phyloP scores from a whole-genome alignment of 2,329 filamentous ascomycete genomes.

The Neofusicoccum cordaticola region DNA sequence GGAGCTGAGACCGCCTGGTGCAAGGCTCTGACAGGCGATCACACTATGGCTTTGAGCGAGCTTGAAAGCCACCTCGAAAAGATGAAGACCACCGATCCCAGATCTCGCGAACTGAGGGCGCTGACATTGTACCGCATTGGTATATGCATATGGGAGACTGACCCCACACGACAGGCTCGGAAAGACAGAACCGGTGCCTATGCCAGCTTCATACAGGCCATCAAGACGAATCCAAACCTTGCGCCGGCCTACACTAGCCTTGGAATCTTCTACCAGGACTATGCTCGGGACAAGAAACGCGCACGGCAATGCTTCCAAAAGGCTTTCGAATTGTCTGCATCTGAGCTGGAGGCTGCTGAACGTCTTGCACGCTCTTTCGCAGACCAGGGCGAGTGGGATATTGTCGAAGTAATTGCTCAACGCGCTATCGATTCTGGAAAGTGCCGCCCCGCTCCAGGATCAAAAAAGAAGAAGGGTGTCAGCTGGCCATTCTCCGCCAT shows the following conservation, averaged over 20 bases:
- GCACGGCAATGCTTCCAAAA: conserved; percentile 94
- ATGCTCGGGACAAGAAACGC: conserved; percentile 79
- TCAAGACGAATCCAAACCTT: conserved; percentile 83
- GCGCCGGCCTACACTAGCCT: conserved; percentile 89
- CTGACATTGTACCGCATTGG: conserved; percentile 86
- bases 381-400: conserved; percentile 89
- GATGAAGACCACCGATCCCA: conserved; percentile 60
- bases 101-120: conserved; percentile 70
- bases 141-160: conserved; percentile 80
- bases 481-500: conserved; percentile 96
- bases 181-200: conserved; percentile 83
- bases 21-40: conserved; percentile 76
- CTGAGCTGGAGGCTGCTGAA: conserved; percentile 84
- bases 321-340: conserved; percentile 85
- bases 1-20: conserved; percentile 90
- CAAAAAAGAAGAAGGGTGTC: conserved; percentile 87
- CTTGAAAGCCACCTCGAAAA: conserved; percentile 67
- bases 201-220: conserved; percentile 72
- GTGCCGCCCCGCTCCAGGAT: conserved; percentile 84
- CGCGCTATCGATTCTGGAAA: conserved; percentile 93
- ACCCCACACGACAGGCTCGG: conserved; percentile 69
- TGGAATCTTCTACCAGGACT: conserved; percentile 87
- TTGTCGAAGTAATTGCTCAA: conserved; percentile 88
- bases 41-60: conserved; percentile 63
- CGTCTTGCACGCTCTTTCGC: conserved; percentile 83